Base-by-base conservation (phyloP, 2,329 filamentous ascomycete species). In the Fusarium humuli region DNA sequence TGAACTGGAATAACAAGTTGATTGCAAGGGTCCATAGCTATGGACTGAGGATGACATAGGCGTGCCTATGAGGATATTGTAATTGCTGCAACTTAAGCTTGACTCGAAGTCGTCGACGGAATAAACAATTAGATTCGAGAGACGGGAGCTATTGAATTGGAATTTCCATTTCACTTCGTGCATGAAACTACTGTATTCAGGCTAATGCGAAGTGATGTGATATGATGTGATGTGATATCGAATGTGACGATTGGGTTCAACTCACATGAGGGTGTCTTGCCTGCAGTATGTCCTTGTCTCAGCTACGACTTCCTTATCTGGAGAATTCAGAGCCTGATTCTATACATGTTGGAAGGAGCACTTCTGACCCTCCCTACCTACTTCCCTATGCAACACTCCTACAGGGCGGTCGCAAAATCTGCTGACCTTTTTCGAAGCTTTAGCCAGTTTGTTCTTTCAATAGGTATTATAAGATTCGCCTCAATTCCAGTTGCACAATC, bases 261-360 rank as follows among this genome's bases (percentile, higher is more conserved):
- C 48, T 48, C 41, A 34, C 42, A 45, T 57, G 48, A 29, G 44
- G 42, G 61, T 53, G 53, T 46, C 12, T 23, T 25, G 30, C 7
- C 23, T 18, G 20, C 18, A 49, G 16, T 65, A 25, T 37, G 41
- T 66, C 42, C 30, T 22, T 66, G 63, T 61, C 48, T 66, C 61
- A 45, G 18, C 42, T 14, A n/a, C 12, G 18, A 65, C 27, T 27
- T 41, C 32, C 40, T 16, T 27, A 59, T 58, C 40, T 42, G 23
- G 22, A 11, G 23, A 20, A 9, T n/a, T 30, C 61, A 52, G 41
- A 66, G 61, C 63, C 61, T 49, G 55, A 44, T 40, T 46, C 37
- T 13, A 34, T 20, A 61, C 57, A 41, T 45, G 23, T 16, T 27
- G 45, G 34, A 23, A 34, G 20, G 6, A 37, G 5, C n/a, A 29